These are phyloP conservation scores for Didymella segeticola DNA, from an alignment of 2,329 filamentous ascomycete species.

Conservation along the genomic window DNA sequence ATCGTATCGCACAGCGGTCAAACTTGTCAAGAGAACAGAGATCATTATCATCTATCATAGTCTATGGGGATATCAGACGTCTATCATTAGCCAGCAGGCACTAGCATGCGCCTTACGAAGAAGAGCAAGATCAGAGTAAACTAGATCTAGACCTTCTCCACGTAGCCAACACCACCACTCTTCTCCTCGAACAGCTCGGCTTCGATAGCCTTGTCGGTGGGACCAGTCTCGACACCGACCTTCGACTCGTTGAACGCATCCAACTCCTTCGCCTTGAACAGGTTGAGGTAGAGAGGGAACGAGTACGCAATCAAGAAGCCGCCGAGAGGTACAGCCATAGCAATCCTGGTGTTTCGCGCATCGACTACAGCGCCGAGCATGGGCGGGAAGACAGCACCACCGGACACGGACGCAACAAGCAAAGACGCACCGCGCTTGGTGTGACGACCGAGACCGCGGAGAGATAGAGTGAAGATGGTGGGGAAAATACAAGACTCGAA, in stretches of 20 bases:
- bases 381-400: conserved; percentile 37
- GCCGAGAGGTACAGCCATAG: conserved; percentile 38
- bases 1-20: too few species aligned
- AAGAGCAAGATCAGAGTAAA: not conserved
- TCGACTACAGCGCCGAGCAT: conserved; percentile 39
- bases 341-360: conserved; percentile 27
- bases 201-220: conserved; percentile 8
- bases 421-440: conserved; percentile 39
- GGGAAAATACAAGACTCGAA: conserved; percentile 55
- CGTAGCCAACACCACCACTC: conserved; percentile 13
- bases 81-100: not conserved
- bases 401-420: conserved; percentile 32
- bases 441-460: conserved; percentile 34
- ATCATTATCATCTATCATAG: not conserved
- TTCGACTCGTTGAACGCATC: conserved; percentile 30
- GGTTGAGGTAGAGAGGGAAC: conserved; percentile 36
- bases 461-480: conserved; percentile 37
- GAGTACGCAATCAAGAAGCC: conserved; percentile 39
- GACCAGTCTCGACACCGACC: conserved; percentile 19
- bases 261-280: conserved; percentile 37
- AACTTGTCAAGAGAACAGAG: too few species aligned
- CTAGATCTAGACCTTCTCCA: conserved; percentile 10
- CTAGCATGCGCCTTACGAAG: not conserved
- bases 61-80: conserved; percentile 1
- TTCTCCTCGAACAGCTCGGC: conserved; percentile 19